Base-by-base conservation (phyloP, 352 stramenopile genomes). In the Phytophthora megakarya region DNA sequence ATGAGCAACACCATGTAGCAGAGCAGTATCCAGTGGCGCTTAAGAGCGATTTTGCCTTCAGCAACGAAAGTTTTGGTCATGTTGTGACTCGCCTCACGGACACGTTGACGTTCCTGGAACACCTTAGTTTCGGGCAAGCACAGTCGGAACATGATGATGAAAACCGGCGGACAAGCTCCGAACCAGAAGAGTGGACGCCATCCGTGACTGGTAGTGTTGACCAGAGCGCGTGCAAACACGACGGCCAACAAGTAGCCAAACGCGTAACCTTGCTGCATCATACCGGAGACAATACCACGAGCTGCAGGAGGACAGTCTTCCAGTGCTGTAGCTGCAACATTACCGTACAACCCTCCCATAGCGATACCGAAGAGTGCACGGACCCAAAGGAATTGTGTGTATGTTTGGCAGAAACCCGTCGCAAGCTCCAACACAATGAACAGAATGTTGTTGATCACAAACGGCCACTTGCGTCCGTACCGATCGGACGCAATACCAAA, bases 311-410 rank as follows among this genome's bases (percentile, higher is more conserved):
- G 73, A 3, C 65, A 76, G 58, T 86, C 71, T 38, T 86, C 73
- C 0, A 86, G 68, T 0, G 76, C 73, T 3, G 76, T 86, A 5
- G 73, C 76, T 0, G 65, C 72, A 3, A 68, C 69, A 35, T 83
- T 86, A 15, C 76, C 76, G 53, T 78, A 86, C 23, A 86, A 33
- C 12, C 71, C 76, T 11, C 76, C 76, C 76, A 83, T 86, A n/a
- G 72, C 75, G 38, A 83, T 76, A 12, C 72, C 75, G 32, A 76
- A 80, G 33, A 78, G 39, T 12, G 48, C 70, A 19, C 70, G 67
- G 9, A 75, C 54, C 39, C 48, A 62, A 0, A 78, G 54, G 39
- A 81, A 81, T 53, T 81, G 69, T 25, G 65, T 67, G 57, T 76
- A 81, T 1, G 52, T 78, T 28, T 73, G 55, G 51, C 73, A 78